Evolutionary conservation across 139 green algal genomes (phyloP).

Genomic region (Tetratostichococcus sp.): DNA sequence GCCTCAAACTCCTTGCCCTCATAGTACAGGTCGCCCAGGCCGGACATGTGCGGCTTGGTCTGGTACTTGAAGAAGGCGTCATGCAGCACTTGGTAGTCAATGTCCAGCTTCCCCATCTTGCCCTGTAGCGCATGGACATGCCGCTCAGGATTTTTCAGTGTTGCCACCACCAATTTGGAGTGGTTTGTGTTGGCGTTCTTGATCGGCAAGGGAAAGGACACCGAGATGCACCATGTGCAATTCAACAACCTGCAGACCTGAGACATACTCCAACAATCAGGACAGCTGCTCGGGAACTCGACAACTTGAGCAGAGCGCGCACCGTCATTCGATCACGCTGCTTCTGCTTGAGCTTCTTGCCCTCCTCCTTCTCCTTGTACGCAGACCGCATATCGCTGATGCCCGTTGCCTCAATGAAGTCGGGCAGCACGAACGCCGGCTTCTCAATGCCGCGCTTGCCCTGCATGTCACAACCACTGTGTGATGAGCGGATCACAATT

Average conservation of each 20-base stretch:
- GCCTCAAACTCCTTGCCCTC: slow-evolving; percentile 88
- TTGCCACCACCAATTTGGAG: too few relatives aligned
- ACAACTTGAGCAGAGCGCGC: too few relatives aligned
- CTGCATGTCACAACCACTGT: slow-evolving; percentile 49
- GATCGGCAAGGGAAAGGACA: too few relatives aligned
- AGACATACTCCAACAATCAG: too few relatives aligned
- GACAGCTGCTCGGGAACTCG: too few relatives aligned
- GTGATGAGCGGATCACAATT: neutral
- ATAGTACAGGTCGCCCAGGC: slow-evolving; percentile 94
- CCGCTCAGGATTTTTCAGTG: too few relatives aligned
- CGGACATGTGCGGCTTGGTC: slow-evolving; percentile 83
- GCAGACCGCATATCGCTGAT: slow-evolving; percentile 92
- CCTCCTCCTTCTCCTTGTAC: slow-evolving; percentile 75
- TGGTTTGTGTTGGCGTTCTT: too few relatives aligned
- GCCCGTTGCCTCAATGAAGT: slow-evolving; percentile 95
- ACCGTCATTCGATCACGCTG: slow-evolving; percentile 38
- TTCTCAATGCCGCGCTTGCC: slow-evolving; percentile 99
- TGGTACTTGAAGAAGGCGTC: slow-evolving; percentile 99
- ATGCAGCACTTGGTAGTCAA: slow-evolving; percentile 94
- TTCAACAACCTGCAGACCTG: too few relatives aligned
- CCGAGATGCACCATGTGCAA: too few relatives aligned
- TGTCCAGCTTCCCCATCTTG: slow-evolving; percentile 96
- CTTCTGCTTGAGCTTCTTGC: slow-evolving; percentile 62
- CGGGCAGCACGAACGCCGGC: slow-evolving; percentile 93
- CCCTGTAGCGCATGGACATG: slow-evolving; percentile 53